Evolutionary conservation across 345 rosid species (phyloP).

Genomic region (Mercurialis annua): DNA sequence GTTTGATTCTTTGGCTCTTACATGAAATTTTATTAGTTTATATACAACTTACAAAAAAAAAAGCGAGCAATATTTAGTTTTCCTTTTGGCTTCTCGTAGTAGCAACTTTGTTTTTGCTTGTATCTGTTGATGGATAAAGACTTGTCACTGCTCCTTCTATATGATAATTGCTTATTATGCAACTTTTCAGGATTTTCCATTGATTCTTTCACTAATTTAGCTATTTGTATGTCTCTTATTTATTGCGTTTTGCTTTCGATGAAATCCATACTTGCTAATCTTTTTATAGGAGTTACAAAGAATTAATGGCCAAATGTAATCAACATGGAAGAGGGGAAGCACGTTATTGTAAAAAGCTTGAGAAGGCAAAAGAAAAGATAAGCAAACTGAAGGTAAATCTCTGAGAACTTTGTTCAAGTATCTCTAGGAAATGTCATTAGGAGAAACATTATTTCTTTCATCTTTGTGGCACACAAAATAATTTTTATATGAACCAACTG

Average conservation of each 20-base stretch:
- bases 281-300: conserved; percentile 69
- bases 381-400: conserved; percentile 56
- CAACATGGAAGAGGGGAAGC: conserved; percentile 88
- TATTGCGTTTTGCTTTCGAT: not conserved
- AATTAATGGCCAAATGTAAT: conserved; percentile 84
- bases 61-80: not conserved
- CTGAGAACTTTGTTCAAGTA: not conserved
- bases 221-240: not conserved
- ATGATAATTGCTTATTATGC: not conserved
- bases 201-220: not conserved
- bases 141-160: not conserved
- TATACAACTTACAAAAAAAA: not conserved
- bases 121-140: not conserved
- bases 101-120: not conserved
- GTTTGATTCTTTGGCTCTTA: not conserved
- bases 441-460: not conserved
- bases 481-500: conserved; percentile 9
- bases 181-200: not conserved
- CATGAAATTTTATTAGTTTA: not conserved
- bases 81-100: not conserved
- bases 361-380: conserved; percentile 70
- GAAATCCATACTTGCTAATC: not conserved
- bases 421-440: not conserved
- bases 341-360: conserved; percentile 57
- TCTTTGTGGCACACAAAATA: not conserved